phyloP scores from a whole-genome alignment of 2,329 filamentous ascomycete genomes.

The Calonectria honghensis region DNA sequence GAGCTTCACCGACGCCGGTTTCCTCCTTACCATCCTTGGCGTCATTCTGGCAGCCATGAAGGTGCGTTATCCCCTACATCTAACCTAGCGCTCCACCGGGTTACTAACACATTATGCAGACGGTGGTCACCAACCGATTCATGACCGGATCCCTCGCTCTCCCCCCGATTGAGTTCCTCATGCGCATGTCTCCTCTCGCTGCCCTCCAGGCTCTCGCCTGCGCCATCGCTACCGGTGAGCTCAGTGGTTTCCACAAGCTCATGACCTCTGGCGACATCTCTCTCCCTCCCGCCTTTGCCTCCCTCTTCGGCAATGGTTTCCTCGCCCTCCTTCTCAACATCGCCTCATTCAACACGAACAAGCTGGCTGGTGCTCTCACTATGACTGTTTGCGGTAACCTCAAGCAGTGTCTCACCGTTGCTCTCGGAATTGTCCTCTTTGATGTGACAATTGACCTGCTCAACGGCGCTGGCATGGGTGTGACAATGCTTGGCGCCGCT shows the following conservation, averaged over 20 bases:
- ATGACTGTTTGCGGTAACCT: conserved; percentile 77
- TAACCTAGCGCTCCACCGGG: too few relatives aligned
- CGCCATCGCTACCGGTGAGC: conserved; percentile 72
- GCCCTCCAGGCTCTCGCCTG: conserved; percentile 73
- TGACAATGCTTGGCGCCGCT: conserved; percentile 73
- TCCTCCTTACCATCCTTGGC: conserved; percentile 72
- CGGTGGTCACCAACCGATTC: conserved; percentile 78
- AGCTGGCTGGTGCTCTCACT: conserved; percentile 73
- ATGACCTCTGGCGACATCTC: conserved; percentile 61
- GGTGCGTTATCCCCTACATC: conserved; percentile 55
- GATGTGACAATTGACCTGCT: conserved; percentile 69
- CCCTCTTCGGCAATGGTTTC: conserved; percentile 70
- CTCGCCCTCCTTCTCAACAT: conserved; percentile 75
- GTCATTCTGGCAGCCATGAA: conserved; percentile 74
- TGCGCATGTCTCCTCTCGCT: conserved; percentile 78
- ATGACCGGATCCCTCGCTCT: conserved; percentile 77
- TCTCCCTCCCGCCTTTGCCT: conserved; percentile 61
- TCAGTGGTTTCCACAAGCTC: conserved; percentile 63
- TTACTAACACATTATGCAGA: conserved; percentile 60
- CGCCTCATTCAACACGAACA: conserved; percentile 75
- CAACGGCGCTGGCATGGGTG: conserved; percentile 74
- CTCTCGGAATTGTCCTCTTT: conserved; percentile 72
- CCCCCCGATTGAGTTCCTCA: conserved; percentile 76
- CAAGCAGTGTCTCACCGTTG: conserved; percentile 74
- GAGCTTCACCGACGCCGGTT: conserved; percentile 75